These are phyloP conservation scores for Inga laurina DNA, from an alignment of 306 rosid species.

Conservation along the genomic window DNA sequence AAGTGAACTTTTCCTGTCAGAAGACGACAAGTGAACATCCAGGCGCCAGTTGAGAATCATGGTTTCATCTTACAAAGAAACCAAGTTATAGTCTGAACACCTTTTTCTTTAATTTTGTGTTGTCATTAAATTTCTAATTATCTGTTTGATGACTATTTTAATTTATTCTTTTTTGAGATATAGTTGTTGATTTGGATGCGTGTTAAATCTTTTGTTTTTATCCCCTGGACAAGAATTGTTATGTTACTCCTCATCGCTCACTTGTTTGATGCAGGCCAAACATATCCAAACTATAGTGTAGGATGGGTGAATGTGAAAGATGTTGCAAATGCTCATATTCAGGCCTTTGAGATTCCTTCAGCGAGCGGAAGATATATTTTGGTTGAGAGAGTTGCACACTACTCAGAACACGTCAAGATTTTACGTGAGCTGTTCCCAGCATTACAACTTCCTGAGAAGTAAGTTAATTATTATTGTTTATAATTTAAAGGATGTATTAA, in stretches of 20 bases:
- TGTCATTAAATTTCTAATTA: not conserved
- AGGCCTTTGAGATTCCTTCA: conserved; percentile 81
- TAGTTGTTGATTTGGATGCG: not conserved
- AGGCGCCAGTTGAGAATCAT: not conserved
- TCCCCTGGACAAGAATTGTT: not conserved
- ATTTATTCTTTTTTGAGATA: not conserved
- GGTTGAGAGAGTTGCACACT: conserved; percentile 58
- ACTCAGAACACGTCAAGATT: conserved; percentile 52
- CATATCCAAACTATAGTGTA: conserved; percentile 45
- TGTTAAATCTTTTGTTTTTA: not conserved
- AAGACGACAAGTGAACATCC: not conserved
- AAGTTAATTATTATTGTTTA: conserved; percentile 23
- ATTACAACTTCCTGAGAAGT: conserved; percentile 63
- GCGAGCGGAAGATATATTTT: conserved; percentile 75
- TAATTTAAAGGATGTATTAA: not conserved
- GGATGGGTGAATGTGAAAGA: conserved; percentile 85
- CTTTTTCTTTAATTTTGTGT: not conserved
- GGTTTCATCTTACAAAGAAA: not conserved
- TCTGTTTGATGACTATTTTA: not conserved
- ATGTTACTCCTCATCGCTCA: conserved; percentile 8
- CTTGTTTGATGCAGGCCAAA: conserved; percentile 53
- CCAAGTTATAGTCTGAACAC: not conserved
- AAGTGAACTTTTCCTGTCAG: not conserved
- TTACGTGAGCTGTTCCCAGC: conserved; percentile 59
- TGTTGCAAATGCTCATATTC: conserved; percentile 78